Conservation (phyloP, 2,329 filamentous ascomycete species). For the Phoma sp. region DNA sequence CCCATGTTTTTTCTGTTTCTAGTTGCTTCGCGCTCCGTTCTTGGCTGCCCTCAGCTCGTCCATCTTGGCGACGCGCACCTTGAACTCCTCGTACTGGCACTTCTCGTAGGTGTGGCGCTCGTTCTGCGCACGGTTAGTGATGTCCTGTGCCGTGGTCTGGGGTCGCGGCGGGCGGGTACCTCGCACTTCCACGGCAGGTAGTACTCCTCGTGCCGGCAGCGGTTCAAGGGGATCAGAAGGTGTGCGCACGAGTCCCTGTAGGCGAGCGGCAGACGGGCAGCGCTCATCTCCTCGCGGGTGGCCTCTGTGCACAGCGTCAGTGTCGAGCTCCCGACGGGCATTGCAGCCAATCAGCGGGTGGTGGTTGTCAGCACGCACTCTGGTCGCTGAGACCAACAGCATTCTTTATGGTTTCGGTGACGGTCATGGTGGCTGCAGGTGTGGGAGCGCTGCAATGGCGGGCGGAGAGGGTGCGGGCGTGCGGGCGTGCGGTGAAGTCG, state of each 20-base stretch:
- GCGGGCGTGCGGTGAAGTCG: conserved; percentile 24
- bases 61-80: conserved; percentile 98
- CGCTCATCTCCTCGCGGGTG: conserved; percentile 91
- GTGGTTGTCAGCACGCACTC: conserved; percentile 37
- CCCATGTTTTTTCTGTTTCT: conserved; percentile 1
- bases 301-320: conserved; percentile 64
- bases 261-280: conserved; percentile 82
- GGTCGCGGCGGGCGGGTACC: conserved; percentile 58
- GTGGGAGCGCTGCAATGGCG: conserved; percentile 19
- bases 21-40: conserved; percentile 86
- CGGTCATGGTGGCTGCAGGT: conserved; percentile 45
- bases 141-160: neutral
- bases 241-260: conserved; percentile 97
- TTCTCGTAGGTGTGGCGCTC: conserved; percentile 99
- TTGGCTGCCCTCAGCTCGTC: conserved; percentile 89
- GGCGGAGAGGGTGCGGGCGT: conserved; percentile 15
- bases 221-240: conserved; percentile 93
- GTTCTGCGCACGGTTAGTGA: conserved; percentile 63
- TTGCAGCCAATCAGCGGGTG: conserved; percentile 25
- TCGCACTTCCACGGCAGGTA: conserved; percentile 98
- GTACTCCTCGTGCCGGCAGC: conserved; percentile 88
- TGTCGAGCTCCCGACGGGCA: conserved; percentile 19
- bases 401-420: conserved; percentile 56
- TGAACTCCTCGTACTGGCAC: conserved; percentile 99
- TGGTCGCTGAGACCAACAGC: conserved; percentile 53